Evolutionary conservation across 148 eudicot species (phyloP).

Genomic region (Simmondsia chinensis): DNA sequence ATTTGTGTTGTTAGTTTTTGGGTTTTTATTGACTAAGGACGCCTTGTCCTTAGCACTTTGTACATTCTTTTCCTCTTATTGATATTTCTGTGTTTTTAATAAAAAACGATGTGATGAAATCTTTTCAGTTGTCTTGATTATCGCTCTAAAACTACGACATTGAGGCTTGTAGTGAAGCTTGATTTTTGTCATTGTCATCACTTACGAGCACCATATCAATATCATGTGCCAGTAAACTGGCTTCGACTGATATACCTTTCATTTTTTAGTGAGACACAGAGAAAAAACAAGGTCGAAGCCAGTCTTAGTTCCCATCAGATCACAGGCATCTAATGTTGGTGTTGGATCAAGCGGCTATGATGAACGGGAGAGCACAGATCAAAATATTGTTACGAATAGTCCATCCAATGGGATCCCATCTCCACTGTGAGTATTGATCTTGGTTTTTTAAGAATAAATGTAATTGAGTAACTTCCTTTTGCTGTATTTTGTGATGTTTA

Average conservation of each 20-base stretch:
- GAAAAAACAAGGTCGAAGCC: constrained; percentile 24
- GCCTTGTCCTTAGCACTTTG: too few relatives aligned
- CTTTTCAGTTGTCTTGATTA: too few relatives aligned
- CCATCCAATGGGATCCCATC: constrained; percentile 33
- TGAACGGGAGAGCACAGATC: constrained; percentile 33
- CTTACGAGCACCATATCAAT: too few relatives aligned
- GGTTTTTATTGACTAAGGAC: too few relatives aligned
- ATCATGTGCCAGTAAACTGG: constrained; percentile 2
- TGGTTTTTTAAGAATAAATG: not conserved
- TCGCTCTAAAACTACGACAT: too few relatives aligned
- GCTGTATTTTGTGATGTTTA: constrained; percentile 9
- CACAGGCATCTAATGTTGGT: constrained; percentile 62
- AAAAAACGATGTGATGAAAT: too few relatives aligned
- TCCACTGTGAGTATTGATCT: constrained; percentile 39
- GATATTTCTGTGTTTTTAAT: too few relatives aligned
- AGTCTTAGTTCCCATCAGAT: constrained; percentile 20
- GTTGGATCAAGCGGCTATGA: constrained; percentile 61
- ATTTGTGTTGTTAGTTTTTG: too few relatives aligned
- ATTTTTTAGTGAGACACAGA: constrained; percentile 39
- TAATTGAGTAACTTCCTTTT: not conserved
- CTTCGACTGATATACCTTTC: constrained; percentile 5
- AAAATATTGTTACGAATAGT: constrained; percentile 16
- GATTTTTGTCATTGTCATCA: too few relatives aligned
- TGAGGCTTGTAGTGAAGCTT: too few relatives aligned
- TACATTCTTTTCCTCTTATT: too few relatives aligned